Conservation (phyloP, 441 rosid genomes). For the Eruca vesicaria region DNA sequence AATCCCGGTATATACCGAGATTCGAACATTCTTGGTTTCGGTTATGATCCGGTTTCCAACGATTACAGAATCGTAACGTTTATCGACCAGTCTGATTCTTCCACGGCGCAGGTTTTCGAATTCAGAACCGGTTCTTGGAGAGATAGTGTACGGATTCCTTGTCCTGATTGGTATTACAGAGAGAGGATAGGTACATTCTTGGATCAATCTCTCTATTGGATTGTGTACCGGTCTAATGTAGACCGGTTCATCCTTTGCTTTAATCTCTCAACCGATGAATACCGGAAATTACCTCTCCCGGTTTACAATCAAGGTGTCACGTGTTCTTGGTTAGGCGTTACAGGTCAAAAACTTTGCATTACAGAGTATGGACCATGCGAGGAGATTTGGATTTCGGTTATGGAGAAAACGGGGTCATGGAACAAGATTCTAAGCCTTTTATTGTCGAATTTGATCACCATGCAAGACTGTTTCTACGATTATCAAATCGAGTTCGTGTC, state of each 20-base stretch:
- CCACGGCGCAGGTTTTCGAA: conserved; percentile 16
- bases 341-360: conserved; percentile 1
- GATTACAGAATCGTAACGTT: conserved; percentile 32
- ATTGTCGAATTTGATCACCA: background rate
- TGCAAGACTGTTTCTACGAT: background rate
- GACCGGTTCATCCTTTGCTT: conserved; percentile 31
- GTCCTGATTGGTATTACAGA: conserved; percentile 33
- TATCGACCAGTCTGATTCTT: conserved; percentile 11
- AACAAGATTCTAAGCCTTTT: conserved; percentile 20
- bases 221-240: conserved; percentile 24
- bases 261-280: conserved; percentile 18
- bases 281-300: conserved; percentile 10
- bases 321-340: conserved; percentile 28
- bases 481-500: conserved; percentile 14
- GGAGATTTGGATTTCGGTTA: conserved; percentile 20
- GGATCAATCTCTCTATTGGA: conserved; percentile 25
- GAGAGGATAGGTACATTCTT: conserved; percentile 21
- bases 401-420: conserved; percentile 28
- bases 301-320: conserved; percentile 4
- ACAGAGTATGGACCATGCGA: conserved; percentile 4
- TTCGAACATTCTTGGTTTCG: conserved; percentile 26
- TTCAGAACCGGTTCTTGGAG: conserved; percentile 26
- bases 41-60: conserved; percentile 19
- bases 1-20: conserved; percentile 20
- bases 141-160: conserved; percentile 16